Evolutionary conservation across 139 green algal species (phyloP).

Genomic region (Chlorella sp.): DNA sequence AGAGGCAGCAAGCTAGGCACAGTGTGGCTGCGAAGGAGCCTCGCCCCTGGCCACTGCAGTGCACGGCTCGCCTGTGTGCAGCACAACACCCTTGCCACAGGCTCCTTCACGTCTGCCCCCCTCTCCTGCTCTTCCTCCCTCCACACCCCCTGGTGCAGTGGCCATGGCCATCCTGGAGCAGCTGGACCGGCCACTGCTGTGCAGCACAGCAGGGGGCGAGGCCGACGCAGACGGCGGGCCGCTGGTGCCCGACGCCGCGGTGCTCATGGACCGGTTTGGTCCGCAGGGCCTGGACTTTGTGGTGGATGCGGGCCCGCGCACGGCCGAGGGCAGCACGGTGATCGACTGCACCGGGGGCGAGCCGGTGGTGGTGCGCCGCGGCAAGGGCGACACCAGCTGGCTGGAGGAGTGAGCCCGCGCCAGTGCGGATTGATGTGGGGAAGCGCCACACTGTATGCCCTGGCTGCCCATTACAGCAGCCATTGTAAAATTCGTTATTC

Average conservation of each 20-base stretch:
- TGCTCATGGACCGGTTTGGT: conserved; percentile 74
- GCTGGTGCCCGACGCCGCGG: conserved; percentile 62
- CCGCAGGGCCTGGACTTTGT: conserved; percentile 83
- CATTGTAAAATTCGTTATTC: background rate
- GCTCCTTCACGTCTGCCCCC: background rate
- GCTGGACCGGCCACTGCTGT: conserved; percentile 76
- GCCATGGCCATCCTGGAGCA: conserved; percentile 63
- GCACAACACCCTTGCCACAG: background rate
- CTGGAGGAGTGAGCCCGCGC: conserved; percentile 43
- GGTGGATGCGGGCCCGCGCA: conserved; percentile 62
- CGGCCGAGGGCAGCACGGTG: conserved; percentile 70
- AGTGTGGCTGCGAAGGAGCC: background rate
- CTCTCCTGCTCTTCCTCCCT: no score
- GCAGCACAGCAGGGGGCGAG: conserved; percentile 61
- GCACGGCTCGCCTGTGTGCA: no score
- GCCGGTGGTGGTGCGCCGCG: conserved; percentile 68
- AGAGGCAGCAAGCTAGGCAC: conserved; percentile 27
- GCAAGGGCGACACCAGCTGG: conserved; percentile 69
- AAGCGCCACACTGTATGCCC: background rate
- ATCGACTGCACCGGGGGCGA: conserved; percentile 72
- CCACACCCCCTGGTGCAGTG: background rate
- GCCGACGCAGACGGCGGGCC: conserved; percentile 43
- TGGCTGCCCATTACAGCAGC: background rate
- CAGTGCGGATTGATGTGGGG: no score
- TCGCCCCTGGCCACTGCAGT: no score